Evolutionary conservation across 306 rosid genomes (phyloP).

Genomic region (Benincasa hispida): DNA sequence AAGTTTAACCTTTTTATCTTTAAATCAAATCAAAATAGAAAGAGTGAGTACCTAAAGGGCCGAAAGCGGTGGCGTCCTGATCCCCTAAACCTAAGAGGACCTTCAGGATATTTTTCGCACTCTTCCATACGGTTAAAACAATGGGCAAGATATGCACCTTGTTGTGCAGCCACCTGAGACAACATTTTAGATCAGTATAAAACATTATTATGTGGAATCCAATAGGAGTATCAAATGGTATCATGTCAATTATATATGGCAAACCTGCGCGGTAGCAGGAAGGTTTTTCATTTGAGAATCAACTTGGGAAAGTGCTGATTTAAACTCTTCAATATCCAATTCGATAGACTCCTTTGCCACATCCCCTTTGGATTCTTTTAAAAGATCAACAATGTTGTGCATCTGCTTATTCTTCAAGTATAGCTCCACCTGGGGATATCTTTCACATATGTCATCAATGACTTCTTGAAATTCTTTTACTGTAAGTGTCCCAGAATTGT

Average conservation of each 20-base stretch:
- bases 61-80: constrained; percentile 89
- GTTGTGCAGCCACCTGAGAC: constrained; percentile 91
- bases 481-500: constrained; percentile 73
- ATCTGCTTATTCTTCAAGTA: constrained; percentile 68
- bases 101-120: constrained; percentile 66
- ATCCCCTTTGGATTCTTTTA: constrained; percentile 50
- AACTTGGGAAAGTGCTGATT: constrained; percentile 73
- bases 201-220: neutral
- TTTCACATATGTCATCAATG: constrained; percentile 62
- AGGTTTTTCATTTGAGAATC: constrained; percentile 91
- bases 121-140: constrained; percentile 82
- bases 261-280: constrained; percentile 97
- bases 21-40: neutral
- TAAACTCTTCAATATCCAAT: constrained; percentile 62
- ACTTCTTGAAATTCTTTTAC: constrained; percentile 58
- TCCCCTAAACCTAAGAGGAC: constrained; percentile 92
- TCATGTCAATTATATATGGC: neutral
- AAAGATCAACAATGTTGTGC: constrained; percentile 51
- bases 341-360: constrained; percentile 40
- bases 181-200: constrained; percentile 7
- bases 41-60: constrained; percentile 64
- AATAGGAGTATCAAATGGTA: neutral
- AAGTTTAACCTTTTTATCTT: neutral
- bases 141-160: constrained; percentile 70
- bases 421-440: constrained; percentile 90